Evolutionary conservation across 192 early-diverging fungal genomes (phyloP).

Genomic region (Coemansia sp.): DNA sequence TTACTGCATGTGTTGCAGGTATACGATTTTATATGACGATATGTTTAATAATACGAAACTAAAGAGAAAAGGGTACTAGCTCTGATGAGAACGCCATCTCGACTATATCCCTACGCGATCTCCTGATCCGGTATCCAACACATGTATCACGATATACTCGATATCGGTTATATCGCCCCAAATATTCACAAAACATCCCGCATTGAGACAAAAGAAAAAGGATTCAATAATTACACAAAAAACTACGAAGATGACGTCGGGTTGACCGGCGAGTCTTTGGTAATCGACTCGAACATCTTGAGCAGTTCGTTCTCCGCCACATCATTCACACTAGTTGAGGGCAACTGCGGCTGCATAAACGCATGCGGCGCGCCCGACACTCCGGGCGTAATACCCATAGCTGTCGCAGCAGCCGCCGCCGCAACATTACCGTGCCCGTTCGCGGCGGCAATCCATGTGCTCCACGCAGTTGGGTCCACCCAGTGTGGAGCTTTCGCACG

Average conservation of each 20-base stretch:
- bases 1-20: no score
- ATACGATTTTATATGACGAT: no score
- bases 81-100: no score
- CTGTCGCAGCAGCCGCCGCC: conserved; percentile 36
- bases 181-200: background rate
- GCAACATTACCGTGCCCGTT: conserved; percentile 40
- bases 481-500: conserved; percentile 47
- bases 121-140: no score
- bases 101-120: no score
- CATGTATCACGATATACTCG: no score
- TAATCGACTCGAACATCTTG: conserved; percentile 43
- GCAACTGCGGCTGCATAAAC: conserved; percentile 15
- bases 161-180: no score
- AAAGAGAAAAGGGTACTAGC: no score
- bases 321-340: background rate
- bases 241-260: background rate
- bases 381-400: conserved; percentile 53
- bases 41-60: no score
- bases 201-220: no score
- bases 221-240: background rate
- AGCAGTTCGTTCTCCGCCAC: conserved; percentile 33
- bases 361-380: conserved; percentile 30
- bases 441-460: conserved; percentile 51
- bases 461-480: conserved; percentile 37
- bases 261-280: conserved; percentile 14